A percentile compares a stretch with the other conserved stretches of the same genome.
These are phyloP conservation scores for Stylosanthes scabra DNA, from an alignment of 331 rosid genomes.

Conservation along the genomic window DNA sequence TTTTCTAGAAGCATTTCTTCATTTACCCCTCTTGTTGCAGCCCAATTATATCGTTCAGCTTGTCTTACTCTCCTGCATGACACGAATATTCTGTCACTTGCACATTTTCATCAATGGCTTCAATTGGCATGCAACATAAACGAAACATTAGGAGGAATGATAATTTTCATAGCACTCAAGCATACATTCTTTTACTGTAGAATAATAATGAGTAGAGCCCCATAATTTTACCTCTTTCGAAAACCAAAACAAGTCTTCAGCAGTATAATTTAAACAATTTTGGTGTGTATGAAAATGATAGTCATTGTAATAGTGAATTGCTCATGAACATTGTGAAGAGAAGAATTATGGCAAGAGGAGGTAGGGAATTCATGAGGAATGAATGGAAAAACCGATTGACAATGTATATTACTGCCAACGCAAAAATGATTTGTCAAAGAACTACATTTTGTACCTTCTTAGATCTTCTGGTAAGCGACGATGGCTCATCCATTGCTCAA, in stretches of 20 bases:
- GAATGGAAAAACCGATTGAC: background rate
- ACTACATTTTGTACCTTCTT: constrained; percentile 53
- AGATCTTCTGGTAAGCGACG: constrained; percentile 72
- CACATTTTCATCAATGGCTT: constrained; percentile 2
- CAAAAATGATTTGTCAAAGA: constrained; percentile 1
- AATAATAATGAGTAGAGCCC: no score
- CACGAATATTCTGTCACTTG: constrained; percentile 17
- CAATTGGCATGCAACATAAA: constrained; percentile 9
- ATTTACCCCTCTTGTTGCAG: constrained; percentile 89
- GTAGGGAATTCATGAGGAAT: background rate
- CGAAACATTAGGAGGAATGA: background rate
- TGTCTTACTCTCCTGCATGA: constrained; percentile 65
- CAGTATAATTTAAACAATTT: constrained; percentile 6
- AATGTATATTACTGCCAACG: background rate
- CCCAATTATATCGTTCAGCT: constrained; percentile 84
- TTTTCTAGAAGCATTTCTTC: constrained; percentile 73
- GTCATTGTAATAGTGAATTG: background rate
- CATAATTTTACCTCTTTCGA: background rate
- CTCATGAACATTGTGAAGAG: background rate
- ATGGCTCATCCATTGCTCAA: constrained; percentile 91
- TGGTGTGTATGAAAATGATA: no score
- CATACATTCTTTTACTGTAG: background rate
- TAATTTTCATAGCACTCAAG: constrained; percentile 1
- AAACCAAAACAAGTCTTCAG: background rate
- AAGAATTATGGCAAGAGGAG: background rate